Evolutionary conservation across 495 filamentous ascomycete species (phyloP).

Genomic region (Lasiosphaeria ovina): DNA sequence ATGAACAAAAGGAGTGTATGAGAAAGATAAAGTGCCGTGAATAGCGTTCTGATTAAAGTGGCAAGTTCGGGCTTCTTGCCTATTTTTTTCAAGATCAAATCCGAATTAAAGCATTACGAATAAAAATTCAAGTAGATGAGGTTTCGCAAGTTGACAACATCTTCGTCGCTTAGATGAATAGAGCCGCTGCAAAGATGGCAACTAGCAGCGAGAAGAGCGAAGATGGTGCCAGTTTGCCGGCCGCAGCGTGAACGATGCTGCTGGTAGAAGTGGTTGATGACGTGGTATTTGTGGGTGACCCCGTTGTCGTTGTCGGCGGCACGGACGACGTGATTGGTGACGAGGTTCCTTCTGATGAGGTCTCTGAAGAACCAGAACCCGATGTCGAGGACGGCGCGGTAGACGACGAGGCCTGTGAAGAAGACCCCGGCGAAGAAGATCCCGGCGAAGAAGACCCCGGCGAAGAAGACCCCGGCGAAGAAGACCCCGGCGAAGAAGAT

Average conservation of each 20-base stretch:
- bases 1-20: not conserved
- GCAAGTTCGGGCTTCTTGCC: constrained; percentile 1
- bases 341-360: not conserved
- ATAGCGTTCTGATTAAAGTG: not conserved
- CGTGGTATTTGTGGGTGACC: not conserved
- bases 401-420: not conserved
- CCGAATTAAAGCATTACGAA: constrained; percentile 2
- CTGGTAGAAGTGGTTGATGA: not conserved
- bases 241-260: not conserved
- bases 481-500: not conserved
- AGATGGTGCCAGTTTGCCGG: not conserved
- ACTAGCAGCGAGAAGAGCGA: constrained; percentile 6
- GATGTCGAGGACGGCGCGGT: not conserved
- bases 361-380: not conserved
- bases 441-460: not conserved
- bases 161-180: constrained; percentile 2
- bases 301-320: not conserved
- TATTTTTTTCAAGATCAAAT: not conserved
- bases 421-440: not conserved
- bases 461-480: not conserved
- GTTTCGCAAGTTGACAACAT: not conserved
- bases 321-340: not conserved
- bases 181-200: constrained; percentile 6
- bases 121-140: not conserved
- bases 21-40: too few relatives aligned